Percentiles rank a stretch among this genome's conserved stretches.
phyloP scores from a whole-genome alignment of 1,139 yeast species.

The Trichomonascaceae sp. region DNA sequence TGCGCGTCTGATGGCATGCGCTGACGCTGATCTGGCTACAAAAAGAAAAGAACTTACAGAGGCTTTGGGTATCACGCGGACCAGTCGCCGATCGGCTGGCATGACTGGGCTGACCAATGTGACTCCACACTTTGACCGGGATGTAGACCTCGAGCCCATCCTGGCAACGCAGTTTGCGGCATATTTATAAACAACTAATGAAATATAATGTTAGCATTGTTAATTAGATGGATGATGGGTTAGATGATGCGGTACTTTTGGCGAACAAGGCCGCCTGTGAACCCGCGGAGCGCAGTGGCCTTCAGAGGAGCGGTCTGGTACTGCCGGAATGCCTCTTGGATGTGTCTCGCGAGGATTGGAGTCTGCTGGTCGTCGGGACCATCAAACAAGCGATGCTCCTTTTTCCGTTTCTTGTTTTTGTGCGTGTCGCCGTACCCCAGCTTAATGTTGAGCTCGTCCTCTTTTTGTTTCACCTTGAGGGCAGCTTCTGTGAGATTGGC shows the following conservation, averaged over 20 bases:
- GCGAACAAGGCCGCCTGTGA: conserved; percentile 52
- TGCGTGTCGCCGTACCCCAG: conserved; percentile 8
- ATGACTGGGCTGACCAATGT: conserved; percentile 16
- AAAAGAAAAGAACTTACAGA: not conserved
- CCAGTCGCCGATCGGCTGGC: conserved; percentile 14
- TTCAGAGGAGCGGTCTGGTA: conserved; percentile 51
- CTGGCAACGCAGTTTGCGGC: too few species aligned
- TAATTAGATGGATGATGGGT: too few species aligned
- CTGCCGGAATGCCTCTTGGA: conserved; percentile 85
- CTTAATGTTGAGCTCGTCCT: conserved; percentile 34
- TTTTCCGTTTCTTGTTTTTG: conserved; percentile 23
- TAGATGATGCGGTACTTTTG: conserved; percentile 25
- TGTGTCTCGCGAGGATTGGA: conserved; percentile 73
- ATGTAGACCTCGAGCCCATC: conserved; percentile 10
- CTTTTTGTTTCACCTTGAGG: conserved; percentile 59
- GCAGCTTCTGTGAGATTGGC: conserved; percentile 92
- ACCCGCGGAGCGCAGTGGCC: conserved; percentile 50
- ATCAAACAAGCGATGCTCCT: conserved; percentile 60
- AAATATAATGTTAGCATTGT: too few species aligned
- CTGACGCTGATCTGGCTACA: conserved; percentile 8
- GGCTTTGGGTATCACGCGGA: conserved; percentile 5
- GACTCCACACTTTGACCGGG: conserved; percentile 12
- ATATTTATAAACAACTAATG: too few species aligned
- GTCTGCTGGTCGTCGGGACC: conserved; percentile 81
- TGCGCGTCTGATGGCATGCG: conserved; percentile 18